A percentile compares a stretch with the other conserved stretches of the same genome.
phyloP scores from a whole-genome alignment of 306 rosid species.

The Sicyos edulis region DNA sequence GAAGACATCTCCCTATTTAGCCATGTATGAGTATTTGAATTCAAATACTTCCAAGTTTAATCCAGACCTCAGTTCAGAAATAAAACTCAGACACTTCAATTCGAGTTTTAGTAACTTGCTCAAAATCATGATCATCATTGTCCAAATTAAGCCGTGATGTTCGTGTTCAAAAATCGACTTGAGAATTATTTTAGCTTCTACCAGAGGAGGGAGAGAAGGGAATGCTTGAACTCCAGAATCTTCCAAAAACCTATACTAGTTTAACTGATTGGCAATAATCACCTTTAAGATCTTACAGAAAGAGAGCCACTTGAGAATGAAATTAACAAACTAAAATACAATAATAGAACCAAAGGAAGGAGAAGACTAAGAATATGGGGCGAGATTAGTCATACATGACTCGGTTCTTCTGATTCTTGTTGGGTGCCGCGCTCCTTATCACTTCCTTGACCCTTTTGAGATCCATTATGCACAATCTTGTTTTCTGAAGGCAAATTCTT shows the following conservation, averaged over 20 bases:
- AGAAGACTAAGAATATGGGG: not conserved
- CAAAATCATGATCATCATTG: not conserved
- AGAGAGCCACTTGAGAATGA: conserved; percentile 3
- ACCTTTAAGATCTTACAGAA: conserved; percentile 14
- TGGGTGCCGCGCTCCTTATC: conserved; percentile 36
- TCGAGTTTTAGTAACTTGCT: not conserved
- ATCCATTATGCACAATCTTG: conserved; percentile 36
- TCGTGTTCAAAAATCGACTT: not conserved
- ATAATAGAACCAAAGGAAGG: not conserved
- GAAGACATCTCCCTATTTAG: no score
- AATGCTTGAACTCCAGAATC: not conserved
- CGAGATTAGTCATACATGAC: conserved; percentile 44
- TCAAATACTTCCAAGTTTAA: no score
- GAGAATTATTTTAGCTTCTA: not conserved
- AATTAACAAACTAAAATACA: conserved; percentile 8
- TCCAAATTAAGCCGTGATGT: not conserved
- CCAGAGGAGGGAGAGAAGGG: not conserved
- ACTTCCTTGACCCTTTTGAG: conserved; percentile 27
- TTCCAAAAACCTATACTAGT: not conserved
- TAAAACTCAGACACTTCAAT: not conserved
- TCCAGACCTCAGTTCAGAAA: not conserved
- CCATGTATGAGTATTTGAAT: no score
- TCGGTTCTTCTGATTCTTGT: conserved; percentile 42
- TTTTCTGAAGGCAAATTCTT: conserved; percentile 65
- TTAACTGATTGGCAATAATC: conserved; percentile 4